These are phyloP conservation scores for Tricholoma saponaceum DNA, from an alignment of 768 basidiomycete species.

Conservation along the genomic window DNA sequence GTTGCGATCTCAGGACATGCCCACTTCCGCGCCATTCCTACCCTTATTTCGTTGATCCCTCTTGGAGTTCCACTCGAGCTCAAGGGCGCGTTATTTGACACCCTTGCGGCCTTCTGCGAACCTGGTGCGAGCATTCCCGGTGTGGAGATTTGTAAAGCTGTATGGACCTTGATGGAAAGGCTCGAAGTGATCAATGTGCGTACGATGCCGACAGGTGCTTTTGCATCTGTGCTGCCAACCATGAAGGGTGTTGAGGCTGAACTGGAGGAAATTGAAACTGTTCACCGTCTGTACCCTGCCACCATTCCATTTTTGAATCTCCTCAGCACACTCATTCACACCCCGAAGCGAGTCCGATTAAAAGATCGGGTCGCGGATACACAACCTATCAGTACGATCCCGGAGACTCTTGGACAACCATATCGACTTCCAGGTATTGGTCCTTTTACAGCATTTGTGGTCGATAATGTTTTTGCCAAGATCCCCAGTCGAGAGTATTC, in stretches of 20 bases:
- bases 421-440: constrained; percentile 77
- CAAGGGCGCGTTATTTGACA: constrained; percentile 81
- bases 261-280: constrained; percentile 82
- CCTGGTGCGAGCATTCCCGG: constrained; percentile 72
- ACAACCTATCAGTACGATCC: constrained; percentile 68
- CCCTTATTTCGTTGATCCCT: constrained; percentile 73
- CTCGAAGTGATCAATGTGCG: constrained; percentile 81
- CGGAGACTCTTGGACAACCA: constrained; percentile 75
- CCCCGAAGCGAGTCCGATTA: constrained; percentile 66
- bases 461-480: constrained; percentile 85
- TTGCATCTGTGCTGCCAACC: constrained; percentile 44
- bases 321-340: constrained; percentile 79
- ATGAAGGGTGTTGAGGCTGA: constrained; percentile 83
- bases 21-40: constrained; percentile 78
- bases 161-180: constrained; percentile 84
- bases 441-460: constrained; percentile 81
- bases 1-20: constrained; percentile 71
- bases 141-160: constrained; percentile 75
- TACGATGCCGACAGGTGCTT: constrained; percentile 30
- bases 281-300: constrained; percentile 76
- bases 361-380: constrained; percentile 55
- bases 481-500: constrained; percentile 73
- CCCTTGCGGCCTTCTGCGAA: constrained; percentile 77
- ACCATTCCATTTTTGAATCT: constrained; percentile 87
- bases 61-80: constrained; percentile 84